phyloP scores from a whole-genome alignment of 345 rosid species.

The Populus alba region DNA sequence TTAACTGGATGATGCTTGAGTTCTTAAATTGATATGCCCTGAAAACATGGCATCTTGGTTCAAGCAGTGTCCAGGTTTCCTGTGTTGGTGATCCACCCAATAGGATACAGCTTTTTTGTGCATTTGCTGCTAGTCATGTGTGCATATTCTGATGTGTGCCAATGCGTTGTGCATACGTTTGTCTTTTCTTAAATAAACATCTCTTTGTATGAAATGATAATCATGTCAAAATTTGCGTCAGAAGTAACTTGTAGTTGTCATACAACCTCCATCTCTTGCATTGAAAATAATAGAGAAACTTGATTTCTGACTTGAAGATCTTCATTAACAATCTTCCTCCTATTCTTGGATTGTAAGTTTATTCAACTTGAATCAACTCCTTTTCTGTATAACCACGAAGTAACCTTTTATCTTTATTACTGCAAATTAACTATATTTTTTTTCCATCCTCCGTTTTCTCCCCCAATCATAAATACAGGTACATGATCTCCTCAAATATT shows the following conservation, averaged over 20 bases:
- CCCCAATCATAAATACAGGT: conserved; percentile 44
- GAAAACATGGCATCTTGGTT: too few relatives aligned
- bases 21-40: too few relatives aligned
- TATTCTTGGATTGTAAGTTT: neutral
- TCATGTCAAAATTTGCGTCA: neutral
- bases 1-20: too few relatives aligned
- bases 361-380: neutral
- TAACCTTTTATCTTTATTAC: too few relatives aligned
- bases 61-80: too few relatives aligned
- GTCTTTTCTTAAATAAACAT: neutral
- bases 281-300: neutral
- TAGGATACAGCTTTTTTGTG: neutral
- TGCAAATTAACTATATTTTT: neutral
- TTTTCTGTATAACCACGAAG: neutral
- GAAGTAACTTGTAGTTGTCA: neutral
- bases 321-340: neutral
- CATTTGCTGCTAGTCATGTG: neutral
- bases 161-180: neutral
- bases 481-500: conserved; percentile 97
- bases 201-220: neutral
- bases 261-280: neutral
- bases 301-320: neutral
- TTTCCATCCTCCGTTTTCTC: too few relatives aligned
- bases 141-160: neutral
- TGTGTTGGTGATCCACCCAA: too few relatives aligned